Evolutionary conservation across 2,329 filamentous ascomycete species (phyloP).

Genomic region (Aspergillus piperis): DNA sequence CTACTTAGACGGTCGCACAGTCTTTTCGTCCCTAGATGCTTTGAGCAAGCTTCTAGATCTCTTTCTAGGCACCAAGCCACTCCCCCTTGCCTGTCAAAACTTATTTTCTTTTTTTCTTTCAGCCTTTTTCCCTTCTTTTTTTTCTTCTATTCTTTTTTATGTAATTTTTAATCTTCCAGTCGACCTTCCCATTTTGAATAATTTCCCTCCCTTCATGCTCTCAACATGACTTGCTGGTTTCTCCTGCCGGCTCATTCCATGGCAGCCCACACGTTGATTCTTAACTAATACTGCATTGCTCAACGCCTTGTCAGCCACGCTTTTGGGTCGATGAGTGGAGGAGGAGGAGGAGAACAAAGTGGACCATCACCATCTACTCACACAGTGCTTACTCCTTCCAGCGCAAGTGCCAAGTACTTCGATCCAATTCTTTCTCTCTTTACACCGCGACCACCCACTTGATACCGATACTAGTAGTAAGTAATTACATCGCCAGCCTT

Average conservation of each 20-base stretch:
- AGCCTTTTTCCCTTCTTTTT: not conserved
- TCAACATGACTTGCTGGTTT: not conserved
- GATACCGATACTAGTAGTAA: no score
- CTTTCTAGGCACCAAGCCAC: not conserved
- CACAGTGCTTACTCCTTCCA: not conserved
- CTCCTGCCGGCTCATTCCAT: not conserved
- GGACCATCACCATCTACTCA: not conserved
- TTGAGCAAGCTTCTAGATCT: constrained; percentile 7
- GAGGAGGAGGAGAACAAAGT: no score
- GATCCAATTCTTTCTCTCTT: no score
- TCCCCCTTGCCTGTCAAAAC: not conserved
- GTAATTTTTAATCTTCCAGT: no score
- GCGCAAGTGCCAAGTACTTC: no score
- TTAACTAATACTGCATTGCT: not conserved
- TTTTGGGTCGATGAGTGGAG: no score
- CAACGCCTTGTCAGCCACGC: not conserved
- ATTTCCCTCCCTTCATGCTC: no score
- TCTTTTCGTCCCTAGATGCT: not conserved
- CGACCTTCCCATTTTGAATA: no score
- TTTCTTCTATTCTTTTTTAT: not conserved
- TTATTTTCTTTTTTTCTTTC: not conserved
- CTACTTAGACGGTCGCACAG: no score
- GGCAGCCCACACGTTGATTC: not conserved
- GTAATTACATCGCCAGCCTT: no score
- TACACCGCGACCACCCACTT: no score